Conservation (phyloP, 441 rosid species). For the Gossypium schwendimanii region DNA sequence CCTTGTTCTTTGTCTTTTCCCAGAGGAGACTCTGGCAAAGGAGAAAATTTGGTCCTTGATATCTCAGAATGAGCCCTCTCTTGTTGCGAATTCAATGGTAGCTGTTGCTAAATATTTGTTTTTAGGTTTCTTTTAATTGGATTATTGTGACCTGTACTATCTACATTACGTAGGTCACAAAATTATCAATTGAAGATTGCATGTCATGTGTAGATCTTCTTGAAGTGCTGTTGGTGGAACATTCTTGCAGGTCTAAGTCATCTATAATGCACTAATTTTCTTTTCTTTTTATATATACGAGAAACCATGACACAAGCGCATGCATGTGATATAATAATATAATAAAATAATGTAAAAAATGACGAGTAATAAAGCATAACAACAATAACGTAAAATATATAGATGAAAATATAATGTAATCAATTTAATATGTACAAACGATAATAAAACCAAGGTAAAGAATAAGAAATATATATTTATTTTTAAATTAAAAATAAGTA, state of each 20-base stretch:
- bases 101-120: constrained; percentile 2
- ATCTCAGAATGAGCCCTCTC: constrained; percentile 84
- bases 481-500: too few relatives aligned
- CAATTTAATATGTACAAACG: too few relatives aligned
- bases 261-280: background rate
- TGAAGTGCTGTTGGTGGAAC: constrained; percentile 81
- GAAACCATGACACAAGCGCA: too few relatives aligned
- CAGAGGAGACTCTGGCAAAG: constrained; percentile 82
- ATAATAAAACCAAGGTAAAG: too few relatives aligned
- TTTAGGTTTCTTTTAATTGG: background rate
- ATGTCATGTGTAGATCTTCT: constrained; percentile 73
- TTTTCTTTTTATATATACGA: too few relatives aligned
- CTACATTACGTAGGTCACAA: constrained; percentile 44
- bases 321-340: too few relatives aligned
- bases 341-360: too few relatives aligned
- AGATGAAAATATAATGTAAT: too few relatives aligned
- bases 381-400: too few relatives aligned
- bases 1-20: constrained; percentile 17
- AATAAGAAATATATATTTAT: too few relatives aligned
- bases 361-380: too few relatives aligned
- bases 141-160: background rate
- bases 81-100: constrained; percentile 72
- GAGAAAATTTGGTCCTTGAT: constrained; percentile 91
- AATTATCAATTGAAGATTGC: constrained; percentile 73
- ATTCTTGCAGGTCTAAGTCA: constrained; percentile 55